Evolutionary conservation across 1,284 basidiomycete genomes (phyloP).

Genomic region (Trichosporon coremiiforme): DNA sequence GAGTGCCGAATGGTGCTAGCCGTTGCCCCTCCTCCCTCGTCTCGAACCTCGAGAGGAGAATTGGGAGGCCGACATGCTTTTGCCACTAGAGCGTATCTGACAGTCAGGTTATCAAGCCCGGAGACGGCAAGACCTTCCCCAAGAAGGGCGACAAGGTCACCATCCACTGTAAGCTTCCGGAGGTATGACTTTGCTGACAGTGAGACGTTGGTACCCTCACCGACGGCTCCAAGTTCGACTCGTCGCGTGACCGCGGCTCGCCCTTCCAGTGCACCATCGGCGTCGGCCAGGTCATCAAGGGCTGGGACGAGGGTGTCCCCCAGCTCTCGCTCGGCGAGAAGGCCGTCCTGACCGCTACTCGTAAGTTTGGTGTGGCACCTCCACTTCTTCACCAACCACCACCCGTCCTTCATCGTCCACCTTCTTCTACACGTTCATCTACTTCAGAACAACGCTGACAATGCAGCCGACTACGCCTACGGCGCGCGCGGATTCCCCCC

Average conservation of each 20-base stretch:
- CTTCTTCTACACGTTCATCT: conserved; percentile 27
- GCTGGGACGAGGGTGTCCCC: conserved; percentile 86
- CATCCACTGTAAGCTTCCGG: conserved; percentile 54
- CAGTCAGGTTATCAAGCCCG: conserved; percentile 48
- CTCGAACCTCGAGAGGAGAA: too few relatives aligned
- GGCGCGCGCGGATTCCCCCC: conserved; percentile 66
- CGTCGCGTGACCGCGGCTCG: conserved; percentile 56
- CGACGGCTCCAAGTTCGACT: conserved; percentile 58
- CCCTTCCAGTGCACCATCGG: conserved; percentile 76
- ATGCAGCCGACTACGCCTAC: conserved; percentile 43
- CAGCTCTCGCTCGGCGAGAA: conserved; percentile 76
- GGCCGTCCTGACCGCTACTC: conserved; percentile 64
- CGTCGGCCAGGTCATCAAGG: conserved; percentile 77
- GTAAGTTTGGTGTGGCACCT: conserved; percentile 24
- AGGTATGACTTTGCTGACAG: background rate
- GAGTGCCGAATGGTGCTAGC: too few relatives aligned
- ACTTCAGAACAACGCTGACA: background rate
- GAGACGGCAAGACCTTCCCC: conserved; percentile 57
- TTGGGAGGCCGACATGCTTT: too few relatives aligned
- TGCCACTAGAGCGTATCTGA: background rate
- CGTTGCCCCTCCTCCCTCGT: too few relatives aligned
- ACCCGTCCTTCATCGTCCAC: conserved; percentile 10
- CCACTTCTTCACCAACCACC: background rate
- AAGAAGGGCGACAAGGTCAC: conserved; percentile 50
- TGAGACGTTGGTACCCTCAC: conserved; percentile 57